A percentile compares a stretch with the other conserved stretches of the same genome.
These are phyloP conservation scores for Coemansia sp. DNA, from an alignment of 192 early-diverging fungal genomes.

Conservation along the genomic window DNA sequence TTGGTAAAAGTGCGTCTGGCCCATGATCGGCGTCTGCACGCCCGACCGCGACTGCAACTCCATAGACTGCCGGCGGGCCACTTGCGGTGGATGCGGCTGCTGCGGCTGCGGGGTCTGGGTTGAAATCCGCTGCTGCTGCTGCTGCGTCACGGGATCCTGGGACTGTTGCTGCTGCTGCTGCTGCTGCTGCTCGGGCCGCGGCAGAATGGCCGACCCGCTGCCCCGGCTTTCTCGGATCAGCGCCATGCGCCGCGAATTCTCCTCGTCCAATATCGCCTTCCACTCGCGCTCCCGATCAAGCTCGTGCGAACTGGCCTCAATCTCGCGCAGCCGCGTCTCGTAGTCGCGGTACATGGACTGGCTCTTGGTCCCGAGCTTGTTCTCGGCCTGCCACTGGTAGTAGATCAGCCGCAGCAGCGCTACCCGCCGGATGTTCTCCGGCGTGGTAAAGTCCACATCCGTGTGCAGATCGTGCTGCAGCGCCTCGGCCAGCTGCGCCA, in stretches of 20 bases:
- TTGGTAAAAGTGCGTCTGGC: conserved; percentile 5
- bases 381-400: conserved; percentile 38
- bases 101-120: not conserved
- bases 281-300: conserved; percentile 38
- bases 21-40: not conserved
- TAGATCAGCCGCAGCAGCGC: conserved; percentile 41
- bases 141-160: not conserved
- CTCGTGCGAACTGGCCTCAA: conserved; percentile 30
- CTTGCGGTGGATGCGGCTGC: not conserved
- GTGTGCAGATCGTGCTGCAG: conserved; percentile 48
- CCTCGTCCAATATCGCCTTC: conserved; percentile 23
- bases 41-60: conserved; percentile 8
- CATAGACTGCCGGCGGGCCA: conserved; percentile 2
- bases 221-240: conserved; percentile 32
- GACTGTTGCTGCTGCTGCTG: not conserved
- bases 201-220: conserved; percentile 12
- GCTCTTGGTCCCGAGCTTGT: conserved; percentile 48
- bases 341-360: conserved; percentile 48
- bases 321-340: conserved; percentile 36
- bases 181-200: conserved; percentile 11
- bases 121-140: not conserved
- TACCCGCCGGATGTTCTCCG: conserved; percentile 22
- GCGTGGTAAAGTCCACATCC: conserved; percentile 24
- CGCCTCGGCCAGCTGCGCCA: conserved; percentile 38
- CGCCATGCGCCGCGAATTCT: conserved; percentile 23